Percentiles rank a stretch among this genome's conserved stretches.
phyloP scores from a whole-genome alignment of 495 filamentous ascomycete species.

The Cryomyces antarcticus region DNA sequence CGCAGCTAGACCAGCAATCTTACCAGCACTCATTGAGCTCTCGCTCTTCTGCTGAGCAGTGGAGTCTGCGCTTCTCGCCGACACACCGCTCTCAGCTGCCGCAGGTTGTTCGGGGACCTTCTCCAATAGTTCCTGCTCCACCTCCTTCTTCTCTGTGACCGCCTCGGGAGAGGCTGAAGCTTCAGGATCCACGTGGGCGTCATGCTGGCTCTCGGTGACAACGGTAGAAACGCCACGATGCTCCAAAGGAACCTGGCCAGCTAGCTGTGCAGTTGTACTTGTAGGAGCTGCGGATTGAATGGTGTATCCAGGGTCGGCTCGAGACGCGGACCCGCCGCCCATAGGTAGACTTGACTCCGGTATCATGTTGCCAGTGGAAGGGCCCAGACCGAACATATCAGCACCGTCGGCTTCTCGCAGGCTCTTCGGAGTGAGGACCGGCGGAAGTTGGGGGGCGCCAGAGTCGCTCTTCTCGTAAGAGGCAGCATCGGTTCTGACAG shows the following conservation, averaged over 20 bases:
- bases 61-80: constrained; percentile 20
- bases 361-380: constrained; percentile 44
- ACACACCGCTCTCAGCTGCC: constrained; percentile 29
- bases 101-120: constrained; percentile 24
- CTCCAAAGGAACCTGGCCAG: constrained; percentile 50
- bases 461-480: constrained; percentile 56
- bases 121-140: constrained; percentile 46
- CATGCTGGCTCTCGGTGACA: constrained; percentile 45
- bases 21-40: constrained; percentile 10
- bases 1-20: constrained; percentile 17
- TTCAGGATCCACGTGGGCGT: constrained; percentile 35
- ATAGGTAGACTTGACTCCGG: constrained; percentile 77
- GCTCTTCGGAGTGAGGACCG: constrained; percentile 24
- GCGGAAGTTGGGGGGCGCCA: constrained; percentile 21
- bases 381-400: constrained; percentile 39
- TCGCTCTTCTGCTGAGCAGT: neutral
- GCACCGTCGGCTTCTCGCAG: constrained; percentile 28
- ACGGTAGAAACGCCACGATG: constrained; percentile 36
- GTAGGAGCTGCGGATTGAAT: constrained; percentile 48
- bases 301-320: constrained; percentile 28
- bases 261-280: constrained; percentile 55
- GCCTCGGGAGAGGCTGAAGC: constrained; percentile 36
- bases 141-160: constrained; percentile 57
- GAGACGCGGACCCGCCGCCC: constrained; percentile 15
- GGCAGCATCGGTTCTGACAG: constrained; percentile 57